Evolutionary conservation across 192 early-diverging fungal species (phyloP), one percentile per base, ranked within the genome.

Genomic region (Coemansia sp.): DNA sequence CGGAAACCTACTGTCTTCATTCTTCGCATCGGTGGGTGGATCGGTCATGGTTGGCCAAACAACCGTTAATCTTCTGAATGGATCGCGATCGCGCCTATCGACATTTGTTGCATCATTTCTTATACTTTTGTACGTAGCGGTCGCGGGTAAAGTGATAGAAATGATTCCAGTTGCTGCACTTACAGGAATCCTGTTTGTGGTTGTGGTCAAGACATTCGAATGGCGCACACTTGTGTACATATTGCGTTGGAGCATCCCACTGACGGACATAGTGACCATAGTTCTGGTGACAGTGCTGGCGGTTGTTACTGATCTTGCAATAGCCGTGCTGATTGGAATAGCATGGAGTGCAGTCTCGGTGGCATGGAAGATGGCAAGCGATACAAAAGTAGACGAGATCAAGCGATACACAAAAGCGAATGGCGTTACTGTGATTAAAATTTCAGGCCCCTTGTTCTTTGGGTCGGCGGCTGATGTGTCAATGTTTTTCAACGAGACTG

Each of bases 301-400:
- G 10, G 47, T 48, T 12, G 47, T 48, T 12, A 48, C 47, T 16
- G 47, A 48, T 48, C 47, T 48, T 19, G 47, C 47, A 48, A 48
- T 48, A n/a, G 47, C 47, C 16, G 47, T 48, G 13, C 47, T 48
- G 6, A 48, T 48, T n/a, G 47, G 47, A n/a, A 48, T 48, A 12
- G 47, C 47, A 1, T 48, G 47, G 47, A 48, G 47, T 16, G 47
- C 47, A 12, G 47, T 48, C n/a, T 48, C 47, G 1, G 47, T 48
- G 15, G 47, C 47, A 6, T 48, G 47, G 47, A 48, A 48, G 47
- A 48, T 48, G 47, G 47, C 47, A 48, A 48, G 47, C 47, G 47
- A 48, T n/a, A 48, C 47, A 12, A 48, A 16, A 16, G 47, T 48
- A n/a, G 47, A 48, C 47, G 47, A 48, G 47, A 16, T 48, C n/a